Percentiles rank a stretch among this genome's conserved stretches.
These are phyloP conservation scores for Planoprotostelium fungivorum DNA, from an alignment of 78 protist genomes.

Conservation along the genomic window DNA sequence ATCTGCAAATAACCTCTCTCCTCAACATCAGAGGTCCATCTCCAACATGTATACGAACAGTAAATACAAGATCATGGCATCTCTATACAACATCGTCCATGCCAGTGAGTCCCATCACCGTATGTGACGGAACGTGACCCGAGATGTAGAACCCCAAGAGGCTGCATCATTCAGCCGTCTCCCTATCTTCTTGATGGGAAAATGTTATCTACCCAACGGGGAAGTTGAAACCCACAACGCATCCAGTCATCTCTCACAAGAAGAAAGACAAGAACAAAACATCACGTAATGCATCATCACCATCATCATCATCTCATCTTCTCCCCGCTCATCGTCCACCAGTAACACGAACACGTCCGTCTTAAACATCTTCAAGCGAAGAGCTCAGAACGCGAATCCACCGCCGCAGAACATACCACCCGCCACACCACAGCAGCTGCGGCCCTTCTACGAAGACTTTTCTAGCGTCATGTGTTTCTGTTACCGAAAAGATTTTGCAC, in stretches of 20 bases:
- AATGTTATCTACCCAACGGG: background rate
- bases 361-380: too few species aligned
- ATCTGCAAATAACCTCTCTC: too few species aligned
- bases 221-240: background rate
- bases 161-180: background rate
- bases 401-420: background rate
- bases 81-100: background rate
- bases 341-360: too few species aligned
- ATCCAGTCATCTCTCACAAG: too few species aligned
- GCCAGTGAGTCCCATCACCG: background rate
- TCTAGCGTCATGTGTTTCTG: constrained; percentile 37
- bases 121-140: too few species aligned
- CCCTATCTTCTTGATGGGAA: background rate
- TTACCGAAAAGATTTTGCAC: constrained; percentile 61
- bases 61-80: background rate
- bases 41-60: background rate
- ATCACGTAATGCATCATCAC: too few species aligned
- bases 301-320: too few species aligned
- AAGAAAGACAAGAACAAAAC: too few species aligned
- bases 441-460: constrained; percentile 17
- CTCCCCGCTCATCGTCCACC: too few species aligned
- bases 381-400: too few species aligned
- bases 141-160: background rate
- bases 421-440: background rate
- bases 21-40: background rate